Percentiles rank a stretch among this genome's conserved stretches.
Conservation (phyloP, 805 yeast genomes). For the Novakomyces olei region DNA sequence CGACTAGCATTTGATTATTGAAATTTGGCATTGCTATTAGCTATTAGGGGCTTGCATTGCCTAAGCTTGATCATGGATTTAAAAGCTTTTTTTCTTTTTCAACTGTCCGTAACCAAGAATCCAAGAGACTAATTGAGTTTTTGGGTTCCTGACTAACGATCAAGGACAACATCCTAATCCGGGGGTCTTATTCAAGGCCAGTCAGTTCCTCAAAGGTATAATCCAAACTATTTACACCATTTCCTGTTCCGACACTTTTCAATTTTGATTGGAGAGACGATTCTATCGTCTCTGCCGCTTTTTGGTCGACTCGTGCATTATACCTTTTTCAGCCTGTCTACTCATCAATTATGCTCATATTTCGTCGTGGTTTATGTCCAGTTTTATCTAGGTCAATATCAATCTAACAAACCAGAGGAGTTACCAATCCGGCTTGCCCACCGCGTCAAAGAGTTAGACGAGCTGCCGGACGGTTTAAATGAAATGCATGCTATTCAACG, state of each 20-base stretch:
- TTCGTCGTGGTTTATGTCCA: too few species aligned
- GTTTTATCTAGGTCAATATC: too few species aligned
- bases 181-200: conserved; percentile 41
- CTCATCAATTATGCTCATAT: too few species aligned
- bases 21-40: not conserved
- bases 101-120: too few species aligned
- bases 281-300: too few species aligned
- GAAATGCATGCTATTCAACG: conserved; percentile 52
- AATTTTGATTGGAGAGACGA: too few species aligned
- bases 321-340: too few species aligned
- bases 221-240: too few species aligned
- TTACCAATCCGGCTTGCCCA: conserved; percentile 71
- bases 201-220: conserved; percentile 36
- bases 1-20: not conserved
- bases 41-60: not conserved
- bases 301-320: too few species aligned
- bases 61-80: not conserved
- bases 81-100: not conserved
- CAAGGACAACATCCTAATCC: conserved; percentile 54
- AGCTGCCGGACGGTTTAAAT: conserved; percentile 51
- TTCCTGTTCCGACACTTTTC: too few species aligned
- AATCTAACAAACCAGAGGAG: conserved; percentile 40
- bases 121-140: not conserved
- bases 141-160: not conserved
- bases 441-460: conserved; percentile 63